Evolutionary conservation across 768 basidiomycete genomes (phyloP).

Genomic region (Auricularia sp.): DNA sequence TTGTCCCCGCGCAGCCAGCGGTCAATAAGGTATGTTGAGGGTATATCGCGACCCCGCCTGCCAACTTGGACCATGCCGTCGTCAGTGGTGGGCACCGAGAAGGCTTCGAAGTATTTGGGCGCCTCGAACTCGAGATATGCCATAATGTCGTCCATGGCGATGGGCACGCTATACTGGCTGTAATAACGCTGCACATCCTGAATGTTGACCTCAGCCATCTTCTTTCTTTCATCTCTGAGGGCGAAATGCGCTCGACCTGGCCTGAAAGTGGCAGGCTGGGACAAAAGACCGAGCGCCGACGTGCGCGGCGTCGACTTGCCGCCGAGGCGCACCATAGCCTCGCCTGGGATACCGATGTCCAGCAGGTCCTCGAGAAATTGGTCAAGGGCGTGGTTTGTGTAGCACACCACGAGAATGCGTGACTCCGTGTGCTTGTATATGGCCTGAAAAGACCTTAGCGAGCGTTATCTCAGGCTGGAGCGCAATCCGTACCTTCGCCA

Average conservation of each 20-base stretch:
- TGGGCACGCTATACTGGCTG: constrained; percentile 15
- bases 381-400: constrained; percentile 67
- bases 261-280: constrained; percentile 23
- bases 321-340: constrained; percentile 44
- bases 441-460: background rate
- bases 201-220: constrained; percentile 35
- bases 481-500: constrained; percentile 36
- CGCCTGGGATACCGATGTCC: constrained; percentile 42
- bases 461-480: background rate
- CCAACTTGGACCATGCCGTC: constrained; percentile 41
- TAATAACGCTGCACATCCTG: constrained; percentile 23
- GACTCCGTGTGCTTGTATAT: constrained; percentile 37
- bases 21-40: constrained; percentile 31
- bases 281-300: constrained; percentile 33
- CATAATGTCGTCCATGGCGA: constrained; percentile 25
- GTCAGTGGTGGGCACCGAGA: constrained; percentile 24
- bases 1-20: constrained; percentile 37
- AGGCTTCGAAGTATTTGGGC: constrained; percentile 24
- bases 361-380: constrained; percentile 57
- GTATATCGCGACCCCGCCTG: constrained; percentile 25
- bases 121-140: constrained; percentile 44
- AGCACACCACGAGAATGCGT: constrained; percentile 59
- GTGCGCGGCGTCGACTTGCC: constrained; percentile 44
- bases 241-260: constrained; percentile 7
- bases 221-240: constrained; percentile 5